These are phyloP conservation scores for Sporobolus alterniflorus DNA, from an alignment of 202 grass and related monocot genomes.

Conservation along the genomic window DNA sequence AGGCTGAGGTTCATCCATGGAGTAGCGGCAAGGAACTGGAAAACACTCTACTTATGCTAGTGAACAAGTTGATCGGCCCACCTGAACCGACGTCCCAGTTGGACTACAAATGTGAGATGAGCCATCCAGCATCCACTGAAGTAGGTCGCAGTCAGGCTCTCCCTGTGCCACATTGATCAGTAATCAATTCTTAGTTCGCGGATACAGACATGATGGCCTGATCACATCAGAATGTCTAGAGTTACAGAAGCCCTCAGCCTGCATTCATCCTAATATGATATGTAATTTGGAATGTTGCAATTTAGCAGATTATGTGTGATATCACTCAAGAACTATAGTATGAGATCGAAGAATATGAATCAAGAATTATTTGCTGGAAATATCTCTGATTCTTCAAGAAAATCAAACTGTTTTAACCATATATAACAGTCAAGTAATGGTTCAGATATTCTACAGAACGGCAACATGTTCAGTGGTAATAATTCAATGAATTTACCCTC, in stretches of 20 bases:
- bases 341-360: constrained; percentile 22
- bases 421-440: constrained; percentile 10
- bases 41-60: constrained; percentile 53
- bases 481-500: constrained; percentile 11
- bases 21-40: constrained; percentile 52
- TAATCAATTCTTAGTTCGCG: constrained; percentile 28
- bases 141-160: constrained; percentile 47
- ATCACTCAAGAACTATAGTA: constrained; percentile 9
- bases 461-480: not conserved
- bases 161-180: constrained; percentile 60
- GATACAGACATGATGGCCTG: constrained; percentile 14
- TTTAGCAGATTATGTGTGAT: not conserved
- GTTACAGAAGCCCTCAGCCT: constrained; percentile 12
- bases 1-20: constrained; percentile 75
- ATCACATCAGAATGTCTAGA: not conserved
- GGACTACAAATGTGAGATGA: constrained; percentile 61
- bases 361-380: not conserved
- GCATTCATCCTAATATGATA: constrained; percentile 6
- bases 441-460: not conserved
- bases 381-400: constrained; percentile 22
- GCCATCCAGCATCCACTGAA: constrained; percentile 48
- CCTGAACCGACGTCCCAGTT: constrained; percentile 30
- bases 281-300: constrained; percentile 20
- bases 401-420: constrained; percentile 18
- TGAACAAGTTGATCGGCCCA: constrained; percentile 45